A percentile compares a stretch with the other conserved stretches of the same genome.
phyloP scores from a whole-genome alignment of 2,329 filamentous ascomycete genomes.

The Pseudopithomyces chartarum region DNA sequence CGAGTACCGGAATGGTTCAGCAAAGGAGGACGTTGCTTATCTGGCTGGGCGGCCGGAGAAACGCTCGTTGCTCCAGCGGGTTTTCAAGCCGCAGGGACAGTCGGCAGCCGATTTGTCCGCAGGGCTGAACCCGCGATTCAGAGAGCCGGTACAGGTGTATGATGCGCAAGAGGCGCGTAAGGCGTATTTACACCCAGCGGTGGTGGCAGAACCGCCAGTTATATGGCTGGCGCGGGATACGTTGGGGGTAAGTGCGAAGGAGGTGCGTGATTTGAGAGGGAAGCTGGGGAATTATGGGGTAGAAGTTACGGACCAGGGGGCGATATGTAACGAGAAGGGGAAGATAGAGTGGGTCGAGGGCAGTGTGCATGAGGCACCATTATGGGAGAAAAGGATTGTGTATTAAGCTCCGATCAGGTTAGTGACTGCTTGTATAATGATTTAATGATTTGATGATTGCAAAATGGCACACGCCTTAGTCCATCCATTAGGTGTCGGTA shows the following conservation, averaged over 20 bases:
- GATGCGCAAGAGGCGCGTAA: slow-evolving; percentile 17
- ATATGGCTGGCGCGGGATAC: slow-evolving; percentile 14
- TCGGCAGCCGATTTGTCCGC: slow-evolving; percentile 16
- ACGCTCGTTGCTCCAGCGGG: slow-evolving; percentile 5
- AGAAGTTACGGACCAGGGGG: not conserved
- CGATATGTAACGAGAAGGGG: slow-evolving; percentile 2
- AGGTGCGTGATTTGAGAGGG: not conserved
- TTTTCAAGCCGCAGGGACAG: slow-evolving; percentile 12
- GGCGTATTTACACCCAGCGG: slow-evolving; percentile 20
- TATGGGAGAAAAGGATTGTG: not conserved
- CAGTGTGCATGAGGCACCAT: not conserved
- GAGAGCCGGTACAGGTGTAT: slow-evolving; percentile 13
- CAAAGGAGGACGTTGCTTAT: not conserved
- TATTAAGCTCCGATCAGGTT: not conserved
- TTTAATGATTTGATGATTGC: not conserved
- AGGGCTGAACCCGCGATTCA: slow-evolving; percentile 12
- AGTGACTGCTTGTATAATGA: not conserved
- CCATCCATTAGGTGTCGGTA: no score
- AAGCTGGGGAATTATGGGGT: not conserved
- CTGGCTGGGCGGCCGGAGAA: not conserved
- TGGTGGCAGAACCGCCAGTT: slow-evolving; percentile 13
- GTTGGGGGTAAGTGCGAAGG: not conserved
- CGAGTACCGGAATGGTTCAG: not conserved
- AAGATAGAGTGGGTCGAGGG: slow-evolving; percentile 3
- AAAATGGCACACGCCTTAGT: no score